Conservation (phyloP, 306 rosid species). For the Prunus davidiana region DNA sequence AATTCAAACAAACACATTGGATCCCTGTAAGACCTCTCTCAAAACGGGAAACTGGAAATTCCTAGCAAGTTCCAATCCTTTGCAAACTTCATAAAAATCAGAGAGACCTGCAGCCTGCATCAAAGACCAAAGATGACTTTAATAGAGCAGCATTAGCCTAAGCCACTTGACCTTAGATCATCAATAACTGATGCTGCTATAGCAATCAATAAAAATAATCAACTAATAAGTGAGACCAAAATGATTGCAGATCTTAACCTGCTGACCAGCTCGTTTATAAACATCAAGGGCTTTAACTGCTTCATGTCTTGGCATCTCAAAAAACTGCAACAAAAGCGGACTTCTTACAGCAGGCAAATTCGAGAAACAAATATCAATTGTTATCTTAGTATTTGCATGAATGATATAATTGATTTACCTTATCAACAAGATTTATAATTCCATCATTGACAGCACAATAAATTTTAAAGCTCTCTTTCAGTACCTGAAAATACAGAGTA, state of each 20-base stretch:
- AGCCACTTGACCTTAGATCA: background rate
- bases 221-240: background rate
- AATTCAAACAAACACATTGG: constrained; percentile 8
- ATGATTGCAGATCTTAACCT: constrained; percentile 44
- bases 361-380: constrained; percentile 1
- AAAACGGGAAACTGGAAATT: constrained; percentile 95
- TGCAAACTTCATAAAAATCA: constrained; percentile 89
- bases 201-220: background rate
- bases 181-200: background rate
- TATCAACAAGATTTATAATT: constrained; percentile 96
- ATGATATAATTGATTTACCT: constrained; percentile 49
- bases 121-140: constrained; percentile 17
- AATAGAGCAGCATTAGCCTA: background rate
- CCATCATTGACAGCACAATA: constrained; percentile 92
- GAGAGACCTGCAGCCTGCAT: constrained; percentile 82
- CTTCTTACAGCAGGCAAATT: constrained; percentile 8
- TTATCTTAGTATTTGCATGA: constrained; percentile 5
- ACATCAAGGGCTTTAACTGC: constrained; percentile 86
- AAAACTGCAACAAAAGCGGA: constrained; percentile 55
- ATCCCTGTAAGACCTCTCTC: constrained; percentile 62
- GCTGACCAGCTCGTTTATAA: constrained; percentile 96
- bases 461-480: constrained; percentile 96
- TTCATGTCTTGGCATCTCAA: constrained; percentile 99
- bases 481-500: constrained; percentile 60
- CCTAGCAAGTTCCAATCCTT: constrained; percentile 95